Evolutionary conservation across 2,329 filamentous ascomycete genomes (phyloP).

Genomic region (Bimuria novae-zelandiae): DNA sequence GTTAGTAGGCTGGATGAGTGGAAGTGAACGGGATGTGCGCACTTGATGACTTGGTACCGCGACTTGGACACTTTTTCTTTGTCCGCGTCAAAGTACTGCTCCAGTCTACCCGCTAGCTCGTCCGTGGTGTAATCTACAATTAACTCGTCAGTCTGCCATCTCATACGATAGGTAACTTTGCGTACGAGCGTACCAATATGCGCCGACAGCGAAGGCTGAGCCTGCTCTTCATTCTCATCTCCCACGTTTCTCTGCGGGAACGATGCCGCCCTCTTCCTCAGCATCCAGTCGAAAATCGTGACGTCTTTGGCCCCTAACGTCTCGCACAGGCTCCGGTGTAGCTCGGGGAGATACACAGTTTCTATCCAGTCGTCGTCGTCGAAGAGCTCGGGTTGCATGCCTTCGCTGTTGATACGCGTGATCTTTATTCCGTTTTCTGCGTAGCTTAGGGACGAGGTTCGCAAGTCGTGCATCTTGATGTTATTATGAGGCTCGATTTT

Average conservation of each 20-base stretch:
- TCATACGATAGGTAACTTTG: neutral
- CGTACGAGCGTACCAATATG: conserved; percentile 10
- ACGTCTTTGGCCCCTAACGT: conserved; percentile 12
- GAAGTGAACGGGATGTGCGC: neutral
- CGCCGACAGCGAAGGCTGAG: conserved; percentile 11
- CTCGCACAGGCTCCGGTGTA: conserved; percentile 7
- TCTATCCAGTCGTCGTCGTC: conserved; percentile 16
- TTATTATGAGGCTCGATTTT: conserved; percentile 12
- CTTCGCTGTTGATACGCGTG: conserved; percentile 6
- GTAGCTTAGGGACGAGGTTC: conserved; percentile 6
- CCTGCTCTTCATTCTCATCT: conserved; percentile 10
- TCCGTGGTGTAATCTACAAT: conserved; percentile 13
- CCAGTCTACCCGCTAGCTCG: conserved; percentile 10
- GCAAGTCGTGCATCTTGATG: conserved; percentile 17
- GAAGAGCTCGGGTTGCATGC: conserved; percentile 9
- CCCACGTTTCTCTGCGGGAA: conserved; percentile 11
- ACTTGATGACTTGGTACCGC: conserved; percentile 17
- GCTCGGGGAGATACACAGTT: conserved; percentile 9
- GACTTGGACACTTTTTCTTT: conserved; percentile 7
- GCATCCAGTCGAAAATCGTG: conserved; percentile 15
- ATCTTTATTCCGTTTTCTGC: conserved; percentile 6
- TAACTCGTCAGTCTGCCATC: neutral
- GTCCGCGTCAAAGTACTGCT: conserved; percentile 12
- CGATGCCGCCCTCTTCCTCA: conserved; percentile 12
- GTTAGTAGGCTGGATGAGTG: neutral